Evolutionary conservation across 352 stramenopile species (phyloP), one percentile per base, ranked within the genome.

Genomic region (Globisporangium polare): DNA sequence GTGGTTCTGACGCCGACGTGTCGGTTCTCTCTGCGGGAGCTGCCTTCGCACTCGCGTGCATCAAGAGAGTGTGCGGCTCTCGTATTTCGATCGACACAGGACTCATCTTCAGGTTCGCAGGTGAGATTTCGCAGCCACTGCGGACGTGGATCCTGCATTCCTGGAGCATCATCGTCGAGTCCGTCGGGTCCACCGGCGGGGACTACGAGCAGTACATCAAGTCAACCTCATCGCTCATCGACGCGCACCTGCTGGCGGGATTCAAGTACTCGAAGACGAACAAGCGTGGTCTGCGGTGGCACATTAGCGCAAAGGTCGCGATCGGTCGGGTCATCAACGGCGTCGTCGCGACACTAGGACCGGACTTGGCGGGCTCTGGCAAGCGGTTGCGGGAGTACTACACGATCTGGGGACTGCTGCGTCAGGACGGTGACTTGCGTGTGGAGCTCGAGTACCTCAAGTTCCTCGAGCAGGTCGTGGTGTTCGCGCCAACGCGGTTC

Each of bases 131-230:
- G 8, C 85, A 95, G 56, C 86, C 86, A 24, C 39, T 94, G n/a
- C 83, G 86, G 12, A 89, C 83, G 13, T 95, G 84, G 86, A 88
- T 91, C 50, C 61, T 95, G 49, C 80, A 94, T 66, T 78, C 84
- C 18, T 95, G 86, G 86, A 86, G 83, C 57, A 84, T 94, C 45
- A 78, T 95, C 33, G 72, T 95, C 29, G 83, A 94, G 63, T 92
- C 81, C 2, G 80, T 91, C 13, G 86, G 75, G 50, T 75, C 82
- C 3, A 86, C 79, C 15, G 84, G 83, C 51, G 81, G 79, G 0
- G 83, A 95, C 49, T 90, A 95, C 47, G 85, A 94, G 42, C 86
- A 92, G 33, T 95, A 89, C 61, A 72, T 93, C 33, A 83, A 65
- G 54, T 91, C 86, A 15, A 92, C 83, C 8, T 71, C 79, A 17